Evolutionary conservation across 257 asterid genomes (phyloP).

Genomic region (Scutellaria baicalensis): DNA sequence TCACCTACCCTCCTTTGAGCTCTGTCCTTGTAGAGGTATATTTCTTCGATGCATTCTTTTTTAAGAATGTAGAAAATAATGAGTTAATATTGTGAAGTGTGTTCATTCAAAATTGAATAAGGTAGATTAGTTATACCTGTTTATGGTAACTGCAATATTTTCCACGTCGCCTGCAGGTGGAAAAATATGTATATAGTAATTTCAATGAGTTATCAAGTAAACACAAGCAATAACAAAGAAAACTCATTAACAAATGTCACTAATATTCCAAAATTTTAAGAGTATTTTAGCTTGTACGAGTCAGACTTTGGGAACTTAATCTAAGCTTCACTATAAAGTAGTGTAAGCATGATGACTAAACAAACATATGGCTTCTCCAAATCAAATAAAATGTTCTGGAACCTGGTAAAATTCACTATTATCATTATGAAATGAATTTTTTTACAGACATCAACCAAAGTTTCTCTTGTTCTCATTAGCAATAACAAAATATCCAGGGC

Average conservation of each 20-base stretch:
- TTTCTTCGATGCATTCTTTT: constrained; percentile 51
- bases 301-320: background rate
- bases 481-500: background rate
- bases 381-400: background rate
- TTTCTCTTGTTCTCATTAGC: background rate
- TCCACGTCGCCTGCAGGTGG: constrained; percentile 50
- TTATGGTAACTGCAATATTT: constrained; percentile 65
- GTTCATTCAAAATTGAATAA: background rate
- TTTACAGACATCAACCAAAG: background rate
- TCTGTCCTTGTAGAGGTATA: constrained; percentile 68
- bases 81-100: background rate
- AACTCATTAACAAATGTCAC: background rate
- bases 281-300: background rate
- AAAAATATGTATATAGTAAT: background rate
- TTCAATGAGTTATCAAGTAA: background rate
- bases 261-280: background rate
- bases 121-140: constrained; percentile 34
- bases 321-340: background rate
- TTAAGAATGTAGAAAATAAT: background rate
- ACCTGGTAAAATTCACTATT: background rate
- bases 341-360: background rate
- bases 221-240: background rate
- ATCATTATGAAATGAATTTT: background rate
- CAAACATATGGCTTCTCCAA: background rate
- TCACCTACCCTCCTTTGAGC: constrained; percentile 84